These are phyloP conservation scores for Perkinsela sp. DNA, from an alignment of 208 protist genomes.

Conservation along the genomic window DNA sequence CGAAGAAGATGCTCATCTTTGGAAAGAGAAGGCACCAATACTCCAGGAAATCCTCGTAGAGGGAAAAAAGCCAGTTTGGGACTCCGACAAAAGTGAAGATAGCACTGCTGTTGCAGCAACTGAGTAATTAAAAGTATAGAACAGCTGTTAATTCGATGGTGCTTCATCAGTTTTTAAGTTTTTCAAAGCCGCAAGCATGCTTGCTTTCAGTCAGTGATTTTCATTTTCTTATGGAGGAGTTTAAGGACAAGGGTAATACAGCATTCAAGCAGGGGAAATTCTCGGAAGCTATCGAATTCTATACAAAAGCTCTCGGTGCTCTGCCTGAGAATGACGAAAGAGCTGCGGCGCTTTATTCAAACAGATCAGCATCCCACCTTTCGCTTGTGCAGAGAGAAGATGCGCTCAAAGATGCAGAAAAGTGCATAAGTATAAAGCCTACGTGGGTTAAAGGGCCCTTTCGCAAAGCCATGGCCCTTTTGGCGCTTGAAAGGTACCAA, in stretches of 20 bases:
- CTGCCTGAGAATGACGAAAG: constrained; percentile 28
- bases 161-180: too few relatives aligned
- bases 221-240: constrained; percentile 31
- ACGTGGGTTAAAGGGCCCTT: constrained; percentile 68
- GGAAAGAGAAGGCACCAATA: constrained; percentile 45
- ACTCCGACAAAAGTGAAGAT: neutral
- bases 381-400: constrained; percentile 30
- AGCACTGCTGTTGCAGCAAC: too few relatives aligned
- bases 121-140: too few relatives aligned
- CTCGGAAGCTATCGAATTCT: constrained; percentile 53
- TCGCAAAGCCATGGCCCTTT: constrained; percentile 39
- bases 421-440: constrained; percentile 45
- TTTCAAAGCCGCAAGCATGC: too few relatives aligned
- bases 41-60: constrained; percentile 59
- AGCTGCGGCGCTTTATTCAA: constrained; percentile 48
- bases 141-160: too few relatives aligned
- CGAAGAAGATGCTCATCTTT: constrained; percentile 30
- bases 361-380: constrained; percentile 52
- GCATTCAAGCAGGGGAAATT: constrained; percentile 58
- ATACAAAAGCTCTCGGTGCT: constrained; percentile 51
- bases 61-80: constrained; percentile 39
- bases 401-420: constrained; percentile 32
- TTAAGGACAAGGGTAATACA: constrained; percentile 60
- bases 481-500: constrained; percentile 27
- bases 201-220: too few relatives aligned